Conservation (phyloP, 257 asterid genomes). For the Penstemon eatonii region DNA sequence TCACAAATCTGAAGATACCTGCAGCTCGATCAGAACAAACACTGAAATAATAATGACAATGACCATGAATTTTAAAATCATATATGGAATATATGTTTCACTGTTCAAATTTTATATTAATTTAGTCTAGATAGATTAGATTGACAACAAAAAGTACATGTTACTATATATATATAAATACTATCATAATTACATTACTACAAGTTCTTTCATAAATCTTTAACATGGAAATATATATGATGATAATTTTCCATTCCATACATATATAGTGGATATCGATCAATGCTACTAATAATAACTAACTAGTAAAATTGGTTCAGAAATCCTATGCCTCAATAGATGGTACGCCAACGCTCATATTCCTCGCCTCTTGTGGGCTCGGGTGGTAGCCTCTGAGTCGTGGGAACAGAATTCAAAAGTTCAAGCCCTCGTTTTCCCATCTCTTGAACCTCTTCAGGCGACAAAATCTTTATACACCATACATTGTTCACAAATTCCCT, state of each 20-base stretch:
- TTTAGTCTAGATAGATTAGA: too few relatives aligned
- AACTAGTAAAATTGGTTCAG: conserved; percentile 31
- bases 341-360: conserved; percentile 50
- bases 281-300: background rate
- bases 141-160: too few relatives aligned
- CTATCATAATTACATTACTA: conserved; percentile 32
- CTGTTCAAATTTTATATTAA: too few relatives aligned
- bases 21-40: too few relatives aligned
- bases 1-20: too few relatives aligned
- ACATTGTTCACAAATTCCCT: conserved; percentile 82
- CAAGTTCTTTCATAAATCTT: conserved; percentile 20
- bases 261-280: too few relatives aligned
- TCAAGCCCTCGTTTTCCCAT: conserved; percentile 72
- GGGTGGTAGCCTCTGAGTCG: conserved; percentile 44
- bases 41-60: too few relatives aligned
- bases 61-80: too few relatives aligned
- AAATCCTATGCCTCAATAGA: conserved; percentile 62
- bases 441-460: conserved; percentile 80
- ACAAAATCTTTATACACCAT: conserved; percentile 74
- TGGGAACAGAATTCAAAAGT: conserved; percentile 50
- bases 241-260: too few relatives aligned
- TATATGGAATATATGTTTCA: too few relatives aligned
- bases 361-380: conserved; percentile 48
- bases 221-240: conserved; percentile 24
- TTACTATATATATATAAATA: too few relatives aligned